Base-by-base conservation (phyloP, 176 grass and related monocot species). In the Oryza officinalis region DNA sequence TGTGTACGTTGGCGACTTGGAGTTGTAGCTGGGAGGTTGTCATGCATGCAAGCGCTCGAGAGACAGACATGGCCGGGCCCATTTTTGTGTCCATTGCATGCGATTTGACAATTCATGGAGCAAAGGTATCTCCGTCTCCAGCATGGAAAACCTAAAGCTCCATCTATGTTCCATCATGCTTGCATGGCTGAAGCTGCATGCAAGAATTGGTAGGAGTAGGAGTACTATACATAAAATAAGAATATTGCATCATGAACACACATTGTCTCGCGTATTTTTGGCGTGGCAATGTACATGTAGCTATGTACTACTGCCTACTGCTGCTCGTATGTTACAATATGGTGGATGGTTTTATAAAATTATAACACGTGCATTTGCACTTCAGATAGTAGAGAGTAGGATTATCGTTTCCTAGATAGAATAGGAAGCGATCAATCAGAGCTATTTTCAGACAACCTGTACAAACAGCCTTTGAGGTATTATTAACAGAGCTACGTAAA, bases 21-120 rank as follows among this genome's bases (percentile, higher is more conserved):
- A 47, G 13, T 15, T 47, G 13, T 14, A 75, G 78, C 20, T 67
- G 7, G 40, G 23, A 35, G 54, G 22, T 77, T 31, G 54, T 11
- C 79, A 65, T 38, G 64, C 43, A 74, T 25, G 60, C 50, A 13
- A 41, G 37, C 2, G 45, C 45, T 13, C 2, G 13, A 14, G 45
- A 47, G 45, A 47, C 45, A 47, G 45, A 47, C 45, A 47, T 38
- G 37, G 37, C 37, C 37, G 37, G 37, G 37, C 8, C 37, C 37
- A 8, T 8, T 38, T 38, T 38, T 38, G 35, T 37, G 37, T 38
- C 37, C 37, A 38, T 38, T 31, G 47, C 76, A 14, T 2, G 59
- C 20, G 92, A 91, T 81, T 81, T 80, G 92, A 94, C 92, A 87
- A 94, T 63, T 84, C 88, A 63, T n/a, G 69, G 52, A 57, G 52